Percentiles rank a stretch among this genome's conserved stretches.
These are phyloP conservation scores for Bombardia bombarda DNA, from an alignment of 495 filamentous ascomycete species.

Conservation along the genomic window DNA sequence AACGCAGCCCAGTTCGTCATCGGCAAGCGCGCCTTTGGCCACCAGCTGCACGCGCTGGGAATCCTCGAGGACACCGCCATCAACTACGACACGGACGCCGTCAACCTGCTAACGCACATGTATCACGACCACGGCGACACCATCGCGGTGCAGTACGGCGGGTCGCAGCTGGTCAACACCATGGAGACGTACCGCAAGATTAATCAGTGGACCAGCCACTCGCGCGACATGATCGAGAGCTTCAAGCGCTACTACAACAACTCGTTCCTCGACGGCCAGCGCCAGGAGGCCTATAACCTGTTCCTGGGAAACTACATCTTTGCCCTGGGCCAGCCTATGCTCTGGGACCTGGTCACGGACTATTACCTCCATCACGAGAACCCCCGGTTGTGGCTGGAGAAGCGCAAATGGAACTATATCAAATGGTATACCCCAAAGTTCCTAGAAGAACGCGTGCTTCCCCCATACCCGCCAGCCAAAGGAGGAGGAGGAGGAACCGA, in stretches of 20 bases:
- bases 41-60: constrained; percentile 89
- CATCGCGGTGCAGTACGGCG: constrained; percentile 95
- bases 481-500: constrained; percentile 3
- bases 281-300: constrained; percentile 96
- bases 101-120: constrained; percentile 96
- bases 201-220: constrained; percentile 97
- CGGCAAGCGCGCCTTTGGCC: constrained; percentile 86
- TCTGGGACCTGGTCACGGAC: constrained; percentile 93
- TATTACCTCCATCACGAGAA: constrained; percentile 93
- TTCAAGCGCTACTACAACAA: constrained; percentile 99
- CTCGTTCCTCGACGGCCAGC: constrained; percentile 90
- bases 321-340: constrained; percentile 83
- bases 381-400: constrained; percentile 62
- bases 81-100: constrained; percentile 89
- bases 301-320: constrained; percentile 97
- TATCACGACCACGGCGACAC: constrained; percentile 95
- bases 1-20: constrained; percentile 98
- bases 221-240: constrained; percentile 96
- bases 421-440: constrained; percentile 79
- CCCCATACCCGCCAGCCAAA: constrained; percentile 35
- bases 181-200: constrained; percentile 99
- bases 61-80: constrained; percentile 71
- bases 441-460: constrained; percentile 53
- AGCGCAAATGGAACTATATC: constrained; percentile 59
- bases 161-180: constrained; percentile 94